These are phyloP conservation scores for Coprinellus micaceus DNA, from an alignment of 768 basidiomycete genomes.

Conservation along the genomic window DNA sequence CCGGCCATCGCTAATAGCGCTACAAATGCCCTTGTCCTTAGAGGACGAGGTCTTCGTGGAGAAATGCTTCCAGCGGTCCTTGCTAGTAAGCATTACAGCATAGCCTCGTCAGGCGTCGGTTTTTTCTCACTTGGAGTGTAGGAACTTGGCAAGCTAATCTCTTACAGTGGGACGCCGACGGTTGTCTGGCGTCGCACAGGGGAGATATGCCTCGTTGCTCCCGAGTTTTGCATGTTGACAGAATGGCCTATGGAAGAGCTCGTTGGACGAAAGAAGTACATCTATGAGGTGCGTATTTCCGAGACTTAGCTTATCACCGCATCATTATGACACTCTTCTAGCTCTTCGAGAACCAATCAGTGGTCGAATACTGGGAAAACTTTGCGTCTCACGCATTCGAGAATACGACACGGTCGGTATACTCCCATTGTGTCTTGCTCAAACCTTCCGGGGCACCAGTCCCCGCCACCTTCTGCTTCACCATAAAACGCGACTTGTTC, in stretches of 20 bases:
- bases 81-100: slow-evolving; percentile 54
- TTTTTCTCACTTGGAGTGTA: slow-evolving; percentile 25
- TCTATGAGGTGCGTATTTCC: slow-evolving; percentile 53
- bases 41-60: slow-evolving; percentile 98
- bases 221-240: slow-evolving; percentile 93
- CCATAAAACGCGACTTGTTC: slow-evolving; percentile 89
- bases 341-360: slow-evolving; percentile 94
- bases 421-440: slow-evolving; percentile 85
- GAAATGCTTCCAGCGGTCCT: slow-evolving; percentile 89
- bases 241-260: slow-evolving; percentile 89
- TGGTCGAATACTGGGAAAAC: slow-evolving; percentile 94
- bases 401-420: slow-evolving; percentile 93
- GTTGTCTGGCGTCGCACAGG: slow-evolving; percentile 98
- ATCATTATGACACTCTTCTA: slow-evolving; percentile 25
- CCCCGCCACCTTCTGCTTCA: slow-evolving; percentile 93
- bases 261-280: slow-evolving; percentile 53
- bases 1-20: slow-evolving; percentile 92
- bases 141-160: slow-evolving; percentile 97
- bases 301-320: background rate
- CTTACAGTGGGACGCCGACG: slow-evolving; percentile 94
- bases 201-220: slow-evolving; percentile 94
- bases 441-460: slow-evolving; percentile 83
- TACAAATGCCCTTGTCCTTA: slow-evolving; percentile 95
- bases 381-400: slow-evolving; percentile 97
- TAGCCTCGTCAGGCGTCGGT: slow-evolving; percentile 5